Evolutionary conservation across 2,329 filamentous ascomycete genomes (phyloP).

Genomic region (Epichloe baconii): DNA sequence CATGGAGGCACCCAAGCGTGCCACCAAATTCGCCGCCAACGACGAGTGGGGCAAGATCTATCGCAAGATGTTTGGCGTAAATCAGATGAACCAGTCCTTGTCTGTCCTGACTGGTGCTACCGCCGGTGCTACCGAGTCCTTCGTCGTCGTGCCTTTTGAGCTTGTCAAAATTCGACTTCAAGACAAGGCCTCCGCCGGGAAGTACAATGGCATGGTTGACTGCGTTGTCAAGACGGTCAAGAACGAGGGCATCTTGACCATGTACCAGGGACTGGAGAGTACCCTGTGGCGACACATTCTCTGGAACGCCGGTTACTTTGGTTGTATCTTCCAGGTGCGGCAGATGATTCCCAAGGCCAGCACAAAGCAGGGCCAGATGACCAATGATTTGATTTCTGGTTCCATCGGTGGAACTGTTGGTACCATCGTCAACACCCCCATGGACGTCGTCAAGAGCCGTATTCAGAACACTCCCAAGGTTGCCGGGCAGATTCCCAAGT

Average conservation of each 20-base stretch:
- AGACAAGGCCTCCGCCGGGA: slow-evolving; percentile 83
- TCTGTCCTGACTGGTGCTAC: slow-evolving; percentile 89
- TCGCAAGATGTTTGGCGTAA: slow-evolving; percentile 68
- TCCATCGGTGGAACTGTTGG: slow-evolving; percentile 76
- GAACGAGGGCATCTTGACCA: slow-evolving; percentile 69
- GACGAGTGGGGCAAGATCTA: slow-evolving; percentile 97
- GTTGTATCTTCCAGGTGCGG: slow-evolving; percentile 95
- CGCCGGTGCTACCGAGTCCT: slow-evolving; percentile 87
- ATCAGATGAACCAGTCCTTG: slow-evolving; percentile 82
- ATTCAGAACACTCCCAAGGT: slow-evolving; percentile 90
- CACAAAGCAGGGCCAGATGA: slow-evolving; percentile 67
- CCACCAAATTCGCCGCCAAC: slow-evolving; percentile 98
- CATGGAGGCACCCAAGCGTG: slow-evolving; percentile 90
- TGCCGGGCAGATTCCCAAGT: slow-evolving; percentile 73
- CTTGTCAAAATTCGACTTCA: slow-evolving; percentile 97
- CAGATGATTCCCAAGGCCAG: slow-evolving; percentile 68
- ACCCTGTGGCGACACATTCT: slow-evolving; percentile 86
- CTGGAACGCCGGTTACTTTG: slow-evolving; percentile 96
- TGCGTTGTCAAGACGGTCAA: slow-evolving; percentile 70
- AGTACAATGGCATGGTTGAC: slow-evolving; percentile 73
- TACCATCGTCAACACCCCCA: slow-evolving; percentile 85
- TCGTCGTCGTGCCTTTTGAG: slow-evolving; percentile 97
- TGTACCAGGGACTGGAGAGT: slow-evolving; percentile 95
- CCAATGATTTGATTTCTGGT: slow-evolving; percentile 80
- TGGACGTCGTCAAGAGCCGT: slow-evolving; percentile 95